Evolutionary conservation across 352 stramenopile genomes (phyloP), one percentile per base, ranked within the genome.

Genomic region (Phytophthora hibernalis): DNA sequence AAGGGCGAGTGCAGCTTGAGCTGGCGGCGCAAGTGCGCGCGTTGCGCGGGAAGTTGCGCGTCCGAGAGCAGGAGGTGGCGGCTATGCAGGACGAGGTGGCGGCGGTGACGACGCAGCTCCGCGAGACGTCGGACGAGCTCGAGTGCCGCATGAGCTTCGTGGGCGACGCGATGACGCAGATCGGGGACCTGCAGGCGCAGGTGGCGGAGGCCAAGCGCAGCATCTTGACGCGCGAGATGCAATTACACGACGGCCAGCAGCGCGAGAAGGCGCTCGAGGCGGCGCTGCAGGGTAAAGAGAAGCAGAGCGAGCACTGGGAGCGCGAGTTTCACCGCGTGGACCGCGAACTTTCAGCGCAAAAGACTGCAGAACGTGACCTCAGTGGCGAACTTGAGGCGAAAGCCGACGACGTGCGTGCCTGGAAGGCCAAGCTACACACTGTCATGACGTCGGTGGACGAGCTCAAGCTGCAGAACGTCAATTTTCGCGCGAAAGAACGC

Each of bases 211-310:
- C 73, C 15, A 85, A 83, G 60, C 77, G 82, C 47, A 65, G 71
- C 11, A 33, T 89, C n/a, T 68, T 90, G 45, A 87, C 72, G 26
- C 74, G 69, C 26, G 81, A 92, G 54, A 90, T 92, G 80, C 74
- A 84, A 26, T 61, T 85, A 40, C 74, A 89, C 42, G 80, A 87
- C 11, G 71, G 82, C 28, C 49, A 61, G 15, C 74, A 89, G 61
- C 68, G 81, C 31, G 54, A 67, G 20, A 61, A 57, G 20, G 59
- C 60, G 16, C 64, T 87, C 11, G 61, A 76, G 48, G 61, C 48
- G 16, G 47, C 49, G 47, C 43, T 89, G 26, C 57, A 65, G 11
- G 69, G 56, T 5, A 77, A 82, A 47, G 69, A 83, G 30, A 68
- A 79, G 20, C 77, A 84, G 53, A 77, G 72, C 21, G 49, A 68